phyloP scores from a whole-genome alignment of 179 eudicot genomes.

The Gypsophila paniculata region DNA sequence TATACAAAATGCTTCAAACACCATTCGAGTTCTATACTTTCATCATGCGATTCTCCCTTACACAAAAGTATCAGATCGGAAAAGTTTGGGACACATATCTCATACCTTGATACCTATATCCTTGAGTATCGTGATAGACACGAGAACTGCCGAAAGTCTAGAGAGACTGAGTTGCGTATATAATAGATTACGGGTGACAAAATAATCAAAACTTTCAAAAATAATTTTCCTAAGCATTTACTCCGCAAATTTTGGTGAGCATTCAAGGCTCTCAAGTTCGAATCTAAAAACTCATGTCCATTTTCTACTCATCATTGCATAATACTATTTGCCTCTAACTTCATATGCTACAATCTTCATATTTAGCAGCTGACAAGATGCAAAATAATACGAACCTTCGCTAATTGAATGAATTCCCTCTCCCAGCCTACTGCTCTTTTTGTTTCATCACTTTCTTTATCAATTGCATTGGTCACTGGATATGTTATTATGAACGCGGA shows the following conservation, averaged over 20 bases:
- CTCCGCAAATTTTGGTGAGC: neutral
- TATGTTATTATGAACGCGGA: conserved; percentile 90
- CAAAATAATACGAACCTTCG: conserved; percentile 49
- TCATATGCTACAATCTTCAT: neutral
- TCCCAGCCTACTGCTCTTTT: conserved; percentile 89
- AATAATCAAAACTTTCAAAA: neutral
- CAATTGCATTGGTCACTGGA: conserved; percentile 88
- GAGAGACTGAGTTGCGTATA: neutral
- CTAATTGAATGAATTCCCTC: conserved; percentile 83
- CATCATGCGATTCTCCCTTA: neutral
- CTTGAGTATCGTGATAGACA: neutral
- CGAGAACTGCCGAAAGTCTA: neutral
- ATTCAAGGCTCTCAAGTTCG: neutral
- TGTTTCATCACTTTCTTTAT: conserved; percentile 64
- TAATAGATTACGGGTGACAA: neutral
- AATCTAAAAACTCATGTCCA: conserved; percentile 8
- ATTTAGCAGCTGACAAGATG: neutral
- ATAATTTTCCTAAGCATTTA: neutral
- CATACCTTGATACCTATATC: neutral
- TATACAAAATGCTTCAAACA: neutral
- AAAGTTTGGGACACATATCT: neutral
- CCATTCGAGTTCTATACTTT: neutral
- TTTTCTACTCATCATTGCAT: neutral
- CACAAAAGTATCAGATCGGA: neutral
- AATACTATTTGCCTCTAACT: conserved; percentile 4